Evolutionary conservation across 129 eudicot species (phyloP).

Genomic region (Pseudognaphalium luteoalbum): DNA sequence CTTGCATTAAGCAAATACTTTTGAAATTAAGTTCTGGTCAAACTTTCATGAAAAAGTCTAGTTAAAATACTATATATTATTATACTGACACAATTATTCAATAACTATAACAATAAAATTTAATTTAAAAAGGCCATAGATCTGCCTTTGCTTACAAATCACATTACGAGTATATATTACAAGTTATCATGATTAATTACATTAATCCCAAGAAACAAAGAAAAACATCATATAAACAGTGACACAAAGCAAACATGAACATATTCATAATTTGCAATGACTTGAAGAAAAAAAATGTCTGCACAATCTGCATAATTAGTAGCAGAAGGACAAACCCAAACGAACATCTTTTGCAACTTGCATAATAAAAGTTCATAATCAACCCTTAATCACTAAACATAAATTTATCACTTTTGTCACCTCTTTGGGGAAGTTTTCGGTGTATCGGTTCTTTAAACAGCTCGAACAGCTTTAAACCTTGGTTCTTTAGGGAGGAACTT

Average conservation of each 20-base stretch:
- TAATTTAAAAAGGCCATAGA: slow-evolving; percentile 6
- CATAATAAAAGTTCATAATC: slow-evolving; percentile 15
- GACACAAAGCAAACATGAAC: slow-evolving; percentile 25
- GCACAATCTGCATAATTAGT: slow-evolving; percentile 33
- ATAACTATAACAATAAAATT: background rate
- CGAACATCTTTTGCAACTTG: slow-evolving; percentile 21
- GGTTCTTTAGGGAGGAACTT: slow-evolving; percentile 94
- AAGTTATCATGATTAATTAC: slow-evolving; percentile 16
- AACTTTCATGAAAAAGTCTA: background rate
- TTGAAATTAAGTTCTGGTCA: background rate
- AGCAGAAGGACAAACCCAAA: slow-evolving; percentile 30
- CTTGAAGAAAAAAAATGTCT: slow-evolving; percentile 5
- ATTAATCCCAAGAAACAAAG: slow-evolving; percentile 18
- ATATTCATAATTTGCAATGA: slow-evolving; percentile 5
- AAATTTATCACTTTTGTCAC: background rate
- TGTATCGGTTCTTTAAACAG: slow-evolving; percentile 24
- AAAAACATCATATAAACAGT: background rate
- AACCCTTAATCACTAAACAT: slow-evolving; percentile 10
- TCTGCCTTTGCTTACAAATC: slow-evolving; percentile 23
- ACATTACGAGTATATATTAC: slow-evolving; percentile 12
- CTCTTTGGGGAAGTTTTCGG: background rate
- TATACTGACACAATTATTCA: background rate
- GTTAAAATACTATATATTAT: background rate
- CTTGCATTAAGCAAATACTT: no score
- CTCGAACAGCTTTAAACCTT: slow-evolving; percentile 73